Evolutionary conservation across 2,329 filamentous ascomycete species (phyloP), one percentile per base, ranked within the genome.

Genomic region (Hymenoscyphus repandus): DNA sequence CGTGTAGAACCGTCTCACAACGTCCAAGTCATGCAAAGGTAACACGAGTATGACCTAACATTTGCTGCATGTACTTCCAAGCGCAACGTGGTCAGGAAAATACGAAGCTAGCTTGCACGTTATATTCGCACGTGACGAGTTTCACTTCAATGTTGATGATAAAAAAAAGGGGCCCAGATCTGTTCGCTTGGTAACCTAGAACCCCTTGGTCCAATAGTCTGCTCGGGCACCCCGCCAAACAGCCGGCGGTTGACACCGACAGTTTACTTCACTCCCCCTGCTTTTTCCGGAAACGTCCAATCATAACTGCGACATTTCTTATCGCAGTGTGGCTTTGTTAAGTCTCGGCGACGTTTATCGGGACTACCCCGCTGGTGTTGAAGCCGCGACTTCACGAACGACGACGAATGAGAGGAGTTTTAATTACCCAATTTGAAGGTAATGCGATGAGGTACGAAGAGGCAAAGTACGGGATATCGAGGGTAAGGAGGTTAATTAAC

Each of bases 261-360:
- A 40, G 18, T 22, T 40, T 40, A 40, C 38, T 40, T 40, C 38
- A 40, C n/a, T 3, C n/a, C 18, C 38, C 13, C 13, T 37, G 12
- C 3, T 13, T 17, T 11, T 37, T 13, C 15, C 15, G 34, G 34
- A 13, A 37, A 37, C 12, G 27, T 4, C 45, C 45, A 47, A 40
- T 47, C 34, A 40, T 20, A 38, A 17, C 2, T 6, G 20, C 17
- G 22, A 18, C 22, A 47, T 33, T 42, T 30, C 46, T 49, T 49
- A 49, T 49, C 46, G 45, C 45, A 47, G 37, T 15, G 46, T 42
- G 46, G 46, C 46, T 39, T 10, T 30, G 34, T 13, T 18, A 7
- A 9, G 32, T 33, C 22, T 27, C 22, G 22, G 22, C 22, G 22
- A 27, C 4, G 22, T 27, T 27, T 27, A 27, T 27, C 22, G 22